Base-by-base conservation (phyloP, 2,329 filamentous ascomycete genomes). In the Colletotrichum falcatum region DNA sequence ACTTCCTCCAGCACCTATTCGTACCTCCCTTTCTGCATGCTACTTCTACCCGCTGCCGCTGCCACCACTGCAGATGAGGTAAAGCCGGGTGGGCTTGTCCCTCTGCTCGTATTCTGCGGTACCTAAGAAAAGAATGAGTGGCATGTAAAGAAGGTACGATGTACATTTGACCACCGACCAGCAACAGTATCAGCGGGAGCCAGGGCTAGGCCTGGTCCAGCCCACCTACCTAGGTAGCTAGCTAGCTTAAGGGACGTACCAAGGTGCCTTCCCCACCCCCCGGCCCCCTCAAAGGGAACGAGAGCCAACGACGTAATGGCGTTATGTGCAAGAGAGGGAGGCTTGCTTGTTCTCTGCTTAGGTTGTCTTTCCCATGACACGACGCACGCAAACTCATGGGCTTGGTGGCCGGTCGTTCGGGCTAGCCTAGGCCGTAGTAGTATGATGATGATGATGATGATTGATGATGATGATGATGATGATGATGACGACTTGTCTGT, bases 271-370 rank as follows among this genome's bases (percentile, higher is more conserved):
- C 30, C 30, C 7, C 4, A 4, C 30, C 30, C 30, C 30, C 30
- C 30, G n/a, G n/a, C 30, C 20, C 30, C 42, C 67, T 63, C 63
- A 6, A n/a, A 44, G 56, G 59, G 64, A 68, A 55, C 51, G 33
- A 58, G 58, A 63, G 44, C 68, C 64, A 53, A 70, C 67, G 64
- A 68, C 68, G 68, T 70, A 70, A 70, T 70, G 67, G 64, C 58
- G 58, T 54, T 70, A 59, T 67, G 58, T 53, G 55, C 49, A 55
- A 60, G 63, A 49, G 23, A 7, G 23, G 5, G n/a, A 16, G 42
- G 44, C 37, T 44, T 59, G 59, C 30, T 42, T 44, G 37, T 39
- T 44, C 35, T 58, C 33, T 42, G 18, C 16, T 44, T 42, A 20
- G 37, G 5, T 30, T 46, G 39, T 28, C 56, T 30, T 30, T 49